phyloP scores from a whole-genome alignment of 371 early-diverging fungal species.

The Globomyces sp. region DNA sequence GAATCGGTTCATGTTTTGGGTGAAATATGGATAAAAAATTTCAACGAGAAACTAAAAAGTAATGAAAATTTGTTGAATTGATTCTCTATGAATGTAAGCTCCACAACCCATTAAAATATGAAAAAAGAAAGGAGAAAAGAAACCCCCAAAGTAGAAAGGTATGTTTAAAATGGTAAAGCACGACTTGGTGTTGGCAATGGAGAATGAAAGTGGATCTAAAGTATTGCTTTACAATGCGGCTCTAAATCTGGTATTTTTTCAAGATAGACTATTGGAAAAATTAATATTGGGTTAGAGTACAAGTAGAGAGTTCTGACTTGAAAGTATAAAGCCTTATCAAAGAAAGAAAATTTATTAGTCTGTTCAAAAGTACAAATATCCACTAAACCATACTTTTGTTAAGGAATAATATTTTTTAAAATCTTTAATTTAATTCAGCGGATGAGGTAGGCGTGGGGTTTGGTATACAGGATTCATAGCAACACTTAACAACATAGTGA shows the following conservation, averaged over 20 bases:
- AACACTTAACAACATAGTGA: slow-evolving; percentile 38
- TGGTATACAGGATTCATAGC: slow-evolving; percentile 8
- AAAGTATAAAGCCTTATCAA: neutral
- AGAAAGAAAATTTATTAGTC: no score
- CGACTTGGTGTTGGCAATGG: neutral
- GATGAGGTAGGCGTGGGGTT: slow-evolving; percentile 11
- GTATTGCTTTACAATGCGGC: neutral
- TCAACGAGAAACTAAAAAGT: neutral
- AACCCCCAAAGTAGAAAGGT: no score
- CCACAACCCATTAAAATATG: neutral
- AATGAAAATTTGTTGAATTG: neutral
- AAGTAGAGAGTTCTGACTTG: neutral
- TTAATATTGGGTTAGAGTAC: neutral
- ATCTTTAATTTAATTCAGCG: neutral
- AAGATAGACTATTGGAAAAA: neutral
- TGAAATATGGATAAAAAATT: neutral
- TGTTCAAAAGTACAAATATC: neutral
- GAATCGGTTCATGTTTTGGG: neutral
- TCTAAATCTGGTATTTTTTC: neutral
- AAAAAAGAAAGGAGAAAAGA: neutral
- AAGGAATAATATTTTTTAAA: neutral
- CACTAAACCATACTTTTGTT: neutral
- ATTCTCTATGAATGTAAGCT: slow-evolving; percentile 1
- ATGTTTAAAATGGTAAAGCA: no score
- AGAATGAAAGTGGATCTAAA: neutral